Percentiles rank a stretch among this genome's conserved stretches.
These are phyloP conservation scores for Aegle marmelos DNA, from an alignment of 345 rosid genomes.

Conservation along the genomic window DNA sequence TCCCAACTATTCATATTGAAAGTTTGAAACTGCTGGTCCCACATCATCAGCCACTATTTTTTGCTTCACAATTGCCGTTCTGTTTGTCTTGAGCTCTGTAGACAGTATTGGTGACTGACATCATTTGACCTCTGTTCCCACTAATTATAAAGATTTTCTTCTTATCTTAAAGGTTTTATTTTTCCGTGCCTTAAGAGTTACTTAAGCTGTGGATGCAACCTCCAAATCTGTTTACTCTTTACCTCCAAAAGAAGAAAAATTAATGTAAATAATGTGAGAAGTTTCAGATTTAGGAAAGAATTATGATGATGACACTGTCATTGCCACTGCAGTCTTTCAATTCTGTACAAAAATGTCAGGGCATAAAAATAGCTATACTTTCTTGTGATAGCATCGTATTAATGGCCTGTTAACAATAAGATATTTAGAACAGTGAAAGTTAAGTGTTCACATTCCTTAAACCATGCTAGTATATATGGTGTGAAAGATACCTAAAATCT, in stretches of 20 bases:
- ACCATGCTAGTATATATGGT: not conserved
- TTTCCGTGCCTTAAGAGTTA: too few species aligned
- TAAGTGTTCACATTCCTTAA: not conserved
- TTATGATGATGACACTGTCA: not conserved
- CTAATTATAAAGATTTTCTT: not conserved
- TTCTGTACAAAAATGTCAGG: not conserved
- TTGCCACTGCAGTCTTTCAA: not conserved
- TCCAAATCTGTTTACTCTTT: not conserved
- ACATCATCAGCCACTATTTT: not conserved
- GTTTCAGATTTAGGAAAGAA: not conserved
- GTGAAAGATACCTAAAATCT: not conserved
- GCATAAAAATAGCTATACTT: not conserved
- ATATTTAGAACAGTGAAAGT: not conserved
- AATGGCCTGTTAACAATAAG: not conserved
- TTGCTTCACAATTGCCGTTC: not conserved
- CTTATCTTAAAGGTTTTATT: not conserved
- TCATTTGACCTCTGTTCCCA: not conserved
- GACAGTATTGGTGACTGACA: not conserved
- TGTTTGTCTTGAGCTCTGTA: not conserved
- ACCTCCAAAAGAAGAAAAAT: not conserved
- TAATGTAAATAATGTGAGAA: not conserved
- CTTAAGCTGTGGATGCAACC: too few species aligned
- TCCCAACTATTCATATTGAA: not conserved
- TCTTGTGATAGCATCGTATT: not conserved
- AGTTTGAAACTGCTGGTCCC: not conserved